Percentiles rank a stretch among this genome's conserved stretches.
phyloP scores from a whole-genome alignment of 2,329 filamentous ascomycete genomes.

The Cordyceps fumosorosea region DNA sequence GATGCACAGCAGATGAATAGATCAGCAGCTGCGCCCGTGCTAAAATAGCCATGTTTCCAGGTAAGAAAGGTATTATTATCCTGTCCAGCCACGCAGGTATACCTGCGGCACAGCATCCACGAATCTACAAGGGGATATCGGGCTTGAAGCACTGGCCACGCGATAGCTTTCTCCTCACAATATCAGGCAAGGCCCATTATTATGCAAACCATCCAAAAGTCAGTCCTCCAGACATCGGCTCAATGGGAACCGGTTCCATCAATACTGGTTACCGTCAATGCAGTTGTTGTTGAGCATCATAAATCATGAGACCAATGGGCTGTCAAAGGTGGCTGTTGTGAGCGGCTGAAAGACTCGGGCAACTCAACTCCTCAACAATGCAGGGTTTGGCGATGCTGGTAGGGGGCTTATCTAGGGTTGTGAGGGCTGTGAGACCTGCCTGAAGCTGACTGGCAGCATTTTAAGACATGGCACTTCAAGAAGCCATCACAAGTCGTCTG shows the following conservation, averaged over 20 bases:
- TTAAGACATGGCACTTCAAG: background rate
- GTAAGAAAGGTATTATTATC: background rate
- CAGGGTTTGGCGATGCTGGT: background rate
- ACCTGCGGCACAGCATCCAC: background rate
- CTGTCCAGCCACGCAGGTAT: background rate
- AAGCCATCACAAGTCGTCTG: background rate
- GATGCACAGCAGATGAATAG: background rate
- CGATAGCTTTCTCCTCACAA: constrained; percentile 6
- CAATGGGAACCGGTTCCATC: background rate
- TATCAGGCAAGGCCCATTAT: background rate
- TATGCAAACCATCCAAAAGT: background rate
- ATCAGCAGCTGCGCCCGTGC: background rate
- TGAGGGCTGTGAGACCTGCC: background rate
- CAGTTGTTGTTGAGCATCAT: background rate
- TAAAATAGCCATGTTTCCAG: background rate
- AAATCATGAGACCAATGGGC: background rate
- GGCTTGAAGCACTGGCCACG: constrained; percentile 1
- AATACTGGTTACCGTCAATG: background rate
- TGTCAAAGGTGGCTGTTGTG: background rate
- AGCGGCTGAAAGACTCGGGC: background rate
- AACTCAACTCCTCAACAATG: constrained; percentile 2
- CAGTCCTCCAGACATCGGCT: background rate
- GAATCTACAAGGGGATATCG: background rate
- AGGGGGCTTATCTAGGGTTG: background rate
- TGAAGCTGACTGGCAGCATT: background rate